Evolutionary conservation across 2,329 filamentous ascomycete genomes (phyloP).

Genomic region (Scedosporium aurantiacum): DNA sequence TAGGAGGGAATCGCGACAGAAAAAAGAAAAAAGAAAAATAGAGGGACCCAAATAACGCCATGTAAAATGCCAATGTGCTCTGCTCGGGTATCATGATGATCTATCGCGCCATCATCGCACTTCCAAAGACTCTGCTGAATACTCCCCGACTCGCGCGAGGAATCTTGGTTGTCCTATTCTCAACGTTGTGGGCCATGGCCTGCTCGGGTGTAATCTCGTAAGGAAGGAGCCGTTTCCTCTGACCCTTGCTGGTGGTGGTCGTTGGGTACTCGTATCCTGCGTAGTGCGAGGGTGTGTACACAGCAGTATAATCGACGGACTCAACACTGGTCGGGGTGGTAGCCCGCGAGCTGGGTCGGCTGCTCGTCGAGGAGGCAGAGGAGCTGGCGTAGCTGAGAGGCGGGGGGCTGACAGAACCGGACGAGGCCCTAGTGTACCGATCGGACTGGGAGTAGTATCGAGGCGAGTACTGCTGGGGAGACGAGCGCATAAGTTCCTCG

Average conservation of each 20-base stretch:
- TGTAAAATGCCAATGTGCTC: background rate
- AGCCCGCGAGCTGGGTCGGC: slow-evolving; percentile 36
- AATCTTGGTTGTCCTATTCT: slow-evolving; percentile 34
- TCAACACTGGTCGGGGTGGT: slow-evolving; percentile 40
- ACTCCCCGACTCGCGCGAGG: slow-evolving; percentile 35
- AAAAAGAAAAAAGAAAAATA: background rate
- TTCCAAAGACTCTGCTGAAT: slow-evolving; percentile 42
- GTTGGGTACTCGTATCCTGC: slow-evolving; percentile 16
- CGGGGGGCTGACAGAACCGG: slow-evolving; percentile 30
- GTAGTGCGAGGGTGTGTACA: slow-evolving; percentile 25
- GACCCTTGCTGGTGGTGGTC: slow-evolving; percentile 15
- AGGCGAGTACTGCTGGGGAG: slow-evolving; percentile 18
- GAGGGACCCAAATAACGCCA: background rate
- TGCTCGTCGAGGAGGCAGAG: slow-evolving; percentile 37
- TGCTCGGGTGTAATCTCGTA: slow-evolving; percentile 46
- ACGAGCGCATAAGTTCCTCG: slow-evolving; percentile 23
- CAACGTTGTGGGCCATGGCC: slow-evolving; percentile 37
- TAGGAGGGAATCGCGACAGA: background rate
- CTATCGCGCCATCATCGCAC: slow-evolving; percentile 28
- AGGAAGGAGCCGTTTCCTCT: slow-evolving; percentile 29
- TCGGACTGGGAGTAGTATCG: slow-evolving; percentile 22
- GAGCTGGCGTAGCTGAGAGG: slow-evolving; percentile 29
- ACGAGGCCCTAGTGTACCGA: slow-evolving; percentile 22
- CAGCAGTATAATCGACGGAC: slow-evolving; percentile 30
- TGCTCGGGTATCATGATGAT: background rate